Percentiles rank a stretch among this genome's conserved stretches.
Evolutionary conservation across 2,329 filamentous ascomycete genomes (phyloP).

Genomic region (Sclerotinia spermophila): DNA sequence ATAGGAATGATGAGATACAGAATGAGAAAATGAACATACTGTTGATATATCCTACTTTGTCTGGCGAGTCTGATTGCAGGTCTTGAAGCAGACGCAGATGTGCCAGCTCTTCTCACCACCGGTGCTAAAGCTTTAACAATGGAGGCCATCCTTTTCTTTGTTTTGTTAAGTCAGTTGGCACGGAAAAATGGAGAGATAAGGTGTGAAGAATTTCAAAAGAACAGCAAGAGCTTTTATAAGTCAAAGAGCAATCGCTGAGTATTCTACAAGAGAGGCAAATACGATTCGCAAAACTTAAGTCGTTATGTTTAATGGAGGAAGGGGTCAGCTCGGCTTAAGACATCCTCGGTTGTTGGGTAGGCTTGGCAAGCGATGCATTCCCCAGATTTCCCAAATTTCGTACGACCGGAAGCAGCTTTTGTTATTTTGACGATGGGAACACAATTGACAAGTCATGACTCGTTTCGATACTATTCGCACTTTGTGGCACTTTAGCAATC

Average conservation of each 20-base stretch:
- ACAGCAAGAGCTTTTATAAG: not conserved
- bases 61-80: conserved; percentile 40
- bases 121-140: conserved; percentile 46
- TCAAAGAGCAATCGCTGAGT: not conserved
- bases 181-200: not conserved
- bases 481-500: not conserved
- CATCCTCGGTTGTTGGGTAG: conserved; percentile 12
- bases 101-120: conserved; percentile 40
- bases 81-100: conserved; percentile 33
- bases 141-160: conserved; percentile 43
- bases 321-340: conserved; percentile 16
- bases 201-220: not conserved
- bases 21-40: conserved; percentile 36
- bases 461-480: not conserved
- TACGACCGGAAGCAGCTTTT: not conserved
- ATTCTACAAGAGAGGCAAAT: conserved; percentile 1
- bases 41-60: conserved; percentile 40
- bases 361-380: not conserved
- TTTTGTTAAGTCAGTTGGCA: not conserved
- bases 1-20: not conserved
- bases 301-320: not conserved
- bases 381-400: not conserved
- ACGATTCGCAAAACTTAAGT: conserved; percentile 1
- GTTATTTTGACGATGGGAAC: not conserved
- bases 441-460: not conserved